Evolutionary conservation across 202 grass and related monocot genomes (phyloP), one percentile per base, ranked within the genome.

Genomic region (Digitaria exilis): DNA sequence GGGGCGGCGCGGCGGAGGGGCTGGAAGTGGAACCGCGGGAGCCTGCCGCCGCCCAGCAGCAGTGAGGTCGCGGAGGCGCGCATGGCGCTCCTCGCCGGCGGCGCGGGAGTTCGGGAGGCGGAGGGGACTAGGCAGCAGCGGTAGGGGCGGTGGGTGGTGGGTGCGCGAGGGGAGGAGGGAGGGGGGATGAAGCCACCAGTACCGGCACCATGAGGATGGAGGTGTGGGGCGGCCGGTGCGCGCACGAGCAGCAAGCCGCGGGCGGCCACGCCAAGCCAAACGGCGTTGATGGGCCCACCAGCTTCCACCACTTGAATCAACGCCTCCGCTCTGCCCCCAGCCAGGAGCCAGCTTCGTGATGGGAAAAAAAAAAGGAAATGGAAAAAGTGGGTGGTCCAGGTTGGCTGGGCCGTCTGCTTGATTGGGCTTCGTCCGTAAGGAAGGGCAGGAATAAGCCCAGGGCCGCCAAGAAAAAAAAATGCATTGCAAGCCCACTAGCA

Each of bases 21-120:
- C 80, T 90, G 75, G 84, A 80, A 64, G 44, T 63, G 84, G 28
- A 84, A 21, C 75, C 75, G 84, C 88, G 88, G 74, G 51, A 73
- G 51, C 79, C 79, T 79, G 57, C 66, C 60, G 67, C 84, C 46
- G 79, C 58, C 74, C 42, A 86, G 66, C 41, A 83, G 68, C 49
- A 89, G n/a, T 16, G 88, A 67, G 24, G 83, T 46, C 50, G 78
- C 35, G 64, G 77, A 80, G 29, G 73, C 13, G 11, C 37, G 45
- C 88, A 90, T 90, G 69, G 60, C 39, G 59, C 49, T 51, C 48
- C 22, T 43, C 78, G 35, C 46, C 54, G 77, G 41, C 48, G 21
- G 48, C 2, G 42, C 18, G 41, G 12, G 26, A 16, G 58, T 6
- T 61, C n/a, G 1, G 65, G 29, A n/a, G 2, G 63, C 4, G 50